These are phyloP conservation scores for Starmerella vaccinii DNA, from an alignment of 805 yeast species.

Conservation along the genomic window DNA sequence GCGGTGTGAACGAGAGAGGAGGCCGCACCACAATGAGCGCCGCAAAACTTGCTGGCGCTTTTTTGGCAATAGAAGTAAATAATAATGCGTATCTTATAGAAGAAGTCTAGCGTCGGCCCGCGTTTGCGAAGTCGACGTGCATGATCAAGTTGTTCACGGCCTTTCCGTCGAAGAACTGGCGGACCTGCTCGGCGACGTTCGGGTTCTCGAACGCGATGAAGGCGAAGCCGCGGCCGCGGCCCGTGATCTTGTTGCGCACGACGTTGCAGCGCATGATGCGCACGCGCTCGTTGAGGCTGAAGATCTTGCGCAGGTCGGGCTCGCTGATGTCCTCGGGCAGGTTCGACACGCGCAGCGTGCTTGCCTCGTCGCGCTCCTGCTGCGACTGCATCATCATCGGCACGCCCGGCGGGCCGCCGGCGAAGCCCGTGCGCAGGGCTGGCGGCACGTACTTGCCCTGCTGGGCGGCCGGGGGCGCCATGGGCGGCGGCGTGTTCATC, in stretches of 20 bases:
- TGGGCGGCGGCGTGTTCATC: slow-evolving; percentile 1
- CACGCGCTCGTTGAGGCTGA: slow-evolving; percentile 42
- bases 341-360: slow-evolving; percentile 84
- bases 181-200: slow-evolving; percentile 62
- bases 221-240: slow-evolving; percentile 91
- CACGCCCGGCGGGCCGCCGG: slow-evolving; percentile 33
- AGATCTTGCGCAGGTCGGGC: slow-evolving; percentile 60
- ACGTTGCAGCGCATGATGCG: slow-evolving; percentile 65
- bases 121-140: slow-evolving; percentile 35
- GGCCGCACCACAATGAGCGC: no score
- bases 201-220: slow-evolving; percentile 63
- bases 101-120: slow-evolving; percentile 3
- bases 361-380: slow-evolving; percentile 67
- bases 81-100: no score
- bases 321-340: slow-evolving; percentile 79
- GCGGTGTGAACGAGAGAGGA: no score
- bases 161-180: slow-evolving; percentile 69
- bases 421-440: slow-evolving; percentile 41
- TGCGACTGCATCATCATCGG: slow-evolving; percentile 31
- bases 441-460: slow-evolving; percentile 53
- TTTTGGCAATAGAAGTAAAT: no score
- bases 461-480: slow-evolving; percentile 5
- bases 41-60: no score
- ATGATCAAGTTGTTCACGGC: slow-evolving; percentile 86
- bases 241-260: slow-evolving; percentile 85